Percentiles rank a stretch among this genome's conserved stretches.
phyloP scores from a whole-genome alignment of 2,329 filamentous ascomycete genomes.

The Colletotrichum shisoi region DNA sequence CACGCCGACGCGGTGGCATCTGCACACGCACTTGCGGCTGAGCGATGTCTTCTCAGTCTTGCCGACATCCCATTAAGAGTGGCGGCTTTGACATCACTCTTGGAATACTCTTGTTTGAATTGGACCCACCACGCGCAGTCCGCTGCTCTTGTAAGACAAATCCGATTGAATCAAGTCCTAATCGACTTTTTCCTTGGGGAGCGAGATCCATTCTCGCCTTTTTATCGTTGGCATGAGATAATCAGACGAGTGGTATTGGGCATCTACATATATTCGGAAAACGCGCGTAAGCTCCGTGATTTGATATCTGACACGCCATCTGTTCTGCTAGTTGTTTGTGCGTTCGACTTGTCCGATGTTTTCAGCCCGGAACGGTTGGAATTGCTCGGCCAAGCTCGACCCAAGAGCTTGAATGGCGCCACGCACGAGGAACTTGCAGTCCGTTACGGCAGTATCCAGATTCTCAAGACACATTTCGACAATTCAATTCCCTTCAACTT shows the following conservation, averaged over 20 bases:
- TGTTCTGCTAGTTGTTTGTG: not conserved
- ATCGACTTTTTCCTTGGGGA: not conserved
- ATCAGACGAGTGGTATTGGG: no score
- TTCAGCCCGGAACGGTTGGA: not conserved
- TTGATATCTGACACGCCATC: not conserved
- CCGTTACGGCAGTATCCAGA: no score
- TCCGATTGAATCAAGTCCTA: not conserved
- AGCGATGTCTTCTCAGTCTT: not conserved
- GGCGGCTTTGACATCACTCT: no score
- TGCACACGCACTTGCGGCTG: constrained; percentile 11
- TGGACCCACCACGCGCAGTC: not conserved
- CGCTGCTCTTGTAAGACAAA: not conserved
- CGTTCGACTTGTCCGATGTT: not conserved
- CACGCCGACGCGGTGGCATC: not conserved
- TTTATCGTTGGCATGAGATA: no score
- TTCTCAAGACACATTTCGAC: fast-evolving
- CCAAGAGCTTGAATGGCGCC: no score
- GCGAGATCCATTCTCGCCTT: not conserved
- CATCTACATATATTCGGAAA: not conserved
- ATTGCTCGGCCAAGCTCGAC: not conserved
- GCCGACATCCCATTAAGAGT: not conserved
- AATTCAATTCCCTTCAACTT: not conserved
- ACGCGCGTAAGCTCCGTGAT: not conserved
- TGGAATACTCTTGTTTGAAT: not conserved
- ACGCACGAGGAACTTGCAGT: not conserved